Base-by-base conservation (phyloP, 768 basidiomycete genomes). In the Albatrellus ellisii region DNA sequence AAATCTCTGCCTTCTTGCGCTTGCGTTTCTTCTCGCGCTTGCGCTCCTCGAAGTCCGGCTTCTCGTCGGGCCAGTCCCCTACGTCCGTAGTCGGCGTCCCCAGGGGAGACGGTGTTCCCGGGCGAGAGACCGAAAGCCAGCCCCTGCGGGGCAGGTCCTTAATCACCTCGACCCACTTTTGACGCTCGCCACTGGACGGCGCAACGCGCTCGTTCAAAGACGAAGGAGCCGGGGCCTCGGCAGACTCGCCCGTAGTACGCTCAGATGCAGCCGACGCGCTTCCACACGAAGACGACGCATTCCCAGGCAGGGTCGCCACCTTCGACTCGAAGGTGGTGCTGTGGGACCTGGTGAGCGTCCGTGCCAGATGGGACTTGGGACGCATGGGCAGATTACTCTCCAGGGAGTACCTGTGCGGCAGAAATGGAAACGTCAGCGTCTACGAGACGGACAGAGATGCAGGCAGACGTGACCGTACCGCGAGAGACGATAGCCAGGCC, bases 1-100 rank as follows among this genome's bases (percentile, higher is more conserved):
- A 88, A 43, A 87, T 70, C 59, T 87, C 78, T 4, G 79, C 76
- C 58, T 78, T 78, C 63, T 72, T 77, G 54, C 79, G 66, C 56
- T 78, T 77, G 42, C 65, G 59, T 53, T 63, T 68, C 45, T 36
- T 36, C 35, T 36, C 35, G 20, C 47, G 52, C 46, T 59, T 53
- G 42, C 45, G 57, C 56, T 66, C 66, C 39, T 59, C 59, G 46
- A 54, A 59, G 54, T 66, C 69, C 41, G 58, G 53, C 14, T 53
- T 56, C 42, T 50, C 52, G 7, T 45, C 52, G 15, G 55, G 54
- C 38, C 44, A 44, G 50, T 53, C 43, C 57, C 55, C 33, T 54
- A n/a, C 31, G 51, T 20, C 26, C 44, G 10, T n/a, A 20, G 54
- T 53, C 14, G 60, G 54, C 37, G 52, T 52, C 21, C 62, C 55